Evolutionary conservation across 192 early-diverging fungal species (phyloP).

Genomic region (Linnemannia schmuckeri): DNA sequence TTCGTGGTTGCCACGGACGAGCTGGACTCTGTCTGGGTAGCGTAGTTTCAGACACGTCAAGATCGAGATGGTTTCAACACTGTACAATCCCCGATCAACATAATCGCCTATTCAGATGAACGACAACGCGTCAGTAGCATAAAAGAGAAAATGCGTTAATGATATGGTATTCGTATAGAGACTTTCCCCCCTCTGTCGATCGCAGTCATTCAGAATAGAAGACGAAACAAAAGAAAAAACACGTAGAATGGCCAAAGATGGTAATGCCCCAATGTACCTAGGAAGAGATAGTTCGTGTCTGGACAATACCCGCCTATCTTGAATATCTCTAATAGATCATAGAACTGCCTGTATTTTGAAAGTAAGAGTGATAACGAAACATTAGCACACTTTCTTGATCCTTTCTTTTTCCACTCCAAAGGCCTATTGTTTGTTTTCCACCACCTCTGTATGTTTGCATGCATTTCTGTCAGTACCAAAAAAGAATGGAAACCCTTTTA

Average conservation of each 20-base stretch:
- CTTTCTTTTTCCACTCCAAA: neutral
- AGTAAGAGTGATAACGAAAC: too few species aligned
- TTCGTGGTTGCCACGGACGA: conserved; percentile 97
- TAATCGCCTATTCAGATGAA: conserved; percentile 75
- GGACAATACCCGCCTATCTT: conserved; percentile 85
- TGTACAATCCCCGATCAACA: conserved; percentile 88
- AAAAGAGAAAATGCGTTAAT: neutral
- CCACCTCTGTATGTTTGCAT: neutral
- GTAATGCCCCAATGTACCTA: conserved; percentile 62
- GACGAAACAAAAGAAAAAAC: neutral
- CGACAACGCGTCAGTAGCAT: neutral
- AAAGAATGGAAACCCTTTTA: conserved; percentile 40
- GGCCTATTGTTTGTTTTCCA: too few species aligned
- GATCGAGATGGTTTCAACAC: conserved; percentile 93
- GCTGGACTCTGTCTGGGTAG: conserved; percentile 88
- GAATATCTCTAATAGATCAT: conserved; percentile 90
- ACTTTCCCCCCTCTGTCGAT: neutral
- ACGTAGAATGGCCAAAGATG: neutral
- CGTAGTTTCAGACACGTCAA: conserved; percentile 90
- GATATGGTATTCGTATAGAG: neutral
- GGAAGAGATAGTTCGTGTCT: conserved; percentile 88
- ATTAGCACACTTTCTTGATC: neutral
- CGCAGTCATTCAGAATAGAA: too few species aligned
- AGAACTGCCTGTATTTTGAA: conserved; percentile 75
- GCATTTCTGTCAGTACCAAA: too few species aligned